These are phyloP conservation scores for Nannochloropsis oceanica DNA, from an alignment of 108 stramenopile species.

Conservation along the genomic window DNA sequence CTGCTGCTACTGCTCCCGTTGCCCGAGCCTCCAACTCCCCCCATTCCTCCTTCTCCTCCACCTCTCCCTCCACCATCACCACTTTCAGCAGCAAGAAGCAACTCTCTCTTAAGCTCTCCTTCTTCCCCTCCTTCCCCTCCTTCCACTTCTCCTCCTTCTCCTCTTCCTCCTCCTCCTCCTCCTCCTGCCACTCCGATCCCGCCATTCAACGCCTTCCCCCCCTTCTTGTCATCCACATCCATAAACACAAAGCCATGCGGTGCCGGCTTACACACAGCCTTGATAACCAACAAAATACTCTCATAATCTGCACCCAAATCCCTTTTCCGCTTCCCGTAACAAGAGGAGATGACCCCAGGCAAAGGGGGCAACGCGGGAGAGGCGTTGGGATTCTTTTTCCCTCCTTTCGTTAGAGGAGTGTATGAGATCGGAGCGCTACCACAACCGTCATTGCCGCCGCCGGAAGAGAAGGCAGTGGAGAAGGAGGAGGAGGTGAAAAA, in stretches of 20 bases:
- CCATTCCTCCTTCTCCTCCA: too few species aligned
- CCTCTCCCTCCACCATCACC: too few species aligned
- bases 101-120: too few species aligned
- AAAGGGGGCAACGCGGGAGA: background rate
- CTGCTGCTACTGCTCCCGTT: too few species aligned
- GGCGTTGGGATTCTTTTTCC: background rate
- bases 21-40: too few species aligned
- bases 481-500: too few species aligned
- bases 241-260: background rate
- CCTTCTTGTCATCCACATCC: background rate
- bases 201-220: background rate
- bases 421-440: too few species aligned
- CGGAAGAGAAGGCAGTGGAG: too few species aligned
- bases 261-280: background rate
- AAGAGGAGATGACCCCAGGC: background rate
- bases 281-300: background rate
- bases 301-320: background rate
- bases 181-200: background rate
- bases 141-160: background rate
- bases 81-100: too few species aligned
- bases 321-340: background rate
- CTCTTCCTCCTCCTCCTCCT: background rate
- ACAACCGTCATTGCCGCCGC: too few species aligned
- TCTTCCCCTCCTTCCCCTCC: background rate
- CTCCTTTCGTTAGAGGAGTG: too few species aligned